Evolutionary conservation across 768 basidiomycete species (phyloP).

Genomic region (Kwoniella sp.): DNA sequence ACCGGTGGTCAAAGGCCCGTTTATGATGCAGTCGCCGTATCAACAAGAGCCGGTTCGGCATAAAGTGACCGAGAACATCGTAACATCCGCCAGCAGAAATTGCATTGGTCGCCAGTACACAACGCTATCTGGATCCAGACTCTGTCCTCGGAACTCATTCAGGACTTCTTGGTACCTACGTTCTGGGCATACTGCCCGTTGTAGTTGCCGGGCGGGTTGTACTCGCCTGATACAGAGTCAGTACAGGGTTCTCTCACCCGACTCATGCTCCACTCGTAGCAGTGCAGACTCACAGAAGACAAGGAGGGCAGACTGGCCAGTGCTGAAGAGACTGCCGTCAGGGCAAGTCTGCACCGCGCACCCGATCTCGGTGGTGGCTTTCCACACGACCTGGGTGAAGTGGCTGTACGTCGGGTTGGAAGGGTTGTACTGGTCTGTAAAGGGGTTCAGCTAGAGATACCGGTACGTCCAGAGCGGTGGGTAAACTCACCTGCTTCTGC

Average conservation of each 20-base stretch:
- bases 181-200: conserved; percentile 18
- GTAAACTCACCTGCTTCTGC: conserved; percentile 28
- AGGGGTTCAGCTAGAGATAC: background rate
- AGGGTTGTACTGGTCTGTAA: conserved; percentile 9
- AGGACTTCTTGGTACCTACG: conserved; percentile 12
- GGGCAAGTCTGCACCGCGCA: conserved; percentile 23
- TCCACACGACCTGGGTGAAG: conserved; percentile 33
- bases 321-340: conserved; percentile 24
- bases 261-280: background rate
- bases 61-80: too few species aligned
- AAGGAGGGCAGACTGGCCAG: conserved; percentile 3
- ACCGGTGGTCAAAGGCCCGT: background rate
- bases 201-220: conserved; percentile 23
- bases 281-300: conserved; percentile 8
- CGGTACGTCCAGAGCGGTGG: background rate
- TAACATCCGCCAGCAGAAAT: too few species aligned
- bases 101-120: too few species aligned
- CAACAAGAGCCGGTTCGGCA: too few species aligned
- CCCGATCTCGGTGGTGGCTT: conserved; percentile 33
- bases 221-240: conserved; percentile 23
- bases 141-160: too few species aligned
- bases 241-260: background rate
- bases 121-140: background rate
- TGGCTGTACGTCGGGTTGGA: conserved; percentile 14
- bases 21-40: too few species aligned